Percentiles rank a stretch among this genome's conserved stretches.
Conservation (phyloP, 176 grass and related monocot genomes). For the Juncus inflexus region DNA sequence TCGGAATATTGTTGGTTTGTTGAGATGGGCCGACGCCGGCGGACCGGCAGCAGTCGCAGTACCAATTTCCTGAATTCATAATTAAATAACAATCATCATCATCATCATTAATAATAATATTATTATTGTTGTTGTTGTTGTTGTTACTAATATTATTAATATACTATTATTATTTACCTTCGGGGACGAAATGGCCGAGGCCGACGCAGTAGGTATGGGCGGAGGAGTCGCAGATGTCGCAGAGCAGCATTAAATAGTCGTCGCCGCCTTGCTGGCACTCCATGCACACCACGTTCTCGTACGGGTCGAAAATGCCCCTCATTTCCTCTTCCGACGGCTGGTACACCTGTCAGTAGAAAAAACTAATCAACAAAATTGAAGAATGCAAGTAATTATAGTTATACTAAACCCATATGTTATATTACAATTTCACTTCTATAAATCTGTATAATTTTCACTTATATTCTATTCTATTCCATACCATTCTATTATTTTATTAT, state of each 20-base stretch:
- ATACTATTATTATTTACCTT: conserved; percentile 33
- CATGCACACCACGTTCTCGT: conserved; percentile 82
- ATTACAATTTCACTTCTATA: neutral
- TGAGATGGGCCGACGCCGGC: conserved; percentile 35
- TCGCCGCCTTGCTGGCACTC: conserved; percentile 93
- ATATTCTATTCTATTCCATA: too few relatives aligned
- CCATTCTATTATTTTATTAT: too few relatives aligned
- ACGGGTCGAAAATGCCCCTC: conserved; percentile 83
- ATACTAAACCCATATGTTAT: neutral
- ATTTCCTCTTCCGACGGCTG: conserved; percentile 93
- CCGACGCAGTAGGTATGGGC: conserved; percentile 96
- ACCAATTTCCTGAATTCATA: conserved; percentile 49
- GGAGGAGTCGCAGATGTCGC: conserved; percentile 95
- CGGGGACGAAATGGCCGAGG: conserved; percentile 75
- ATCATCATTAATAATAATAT: too few relatives aligned
- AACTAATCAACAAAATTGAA: conserved; percentile 10
- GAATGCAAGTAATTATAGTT: too few relatives aligned
- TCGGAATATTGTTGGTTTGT: neutral
- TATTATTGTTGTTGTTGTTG: too few relatives aligned
- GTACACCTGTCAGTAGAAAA: conserved; percentile 53
- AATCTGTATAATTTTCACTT: too few relatives aligned
- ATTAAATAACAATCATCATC: too few relatives aligned
- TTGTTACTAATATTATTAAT: too few relatives aligned
- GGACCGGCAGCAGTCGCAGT: conserved; percentile 77
- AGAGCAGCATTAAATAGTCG: conserved; percentile 90